phyloP scores from a whole-genome alignment of 441 rosid species.

The Dalechampia spathulata region DNA sequence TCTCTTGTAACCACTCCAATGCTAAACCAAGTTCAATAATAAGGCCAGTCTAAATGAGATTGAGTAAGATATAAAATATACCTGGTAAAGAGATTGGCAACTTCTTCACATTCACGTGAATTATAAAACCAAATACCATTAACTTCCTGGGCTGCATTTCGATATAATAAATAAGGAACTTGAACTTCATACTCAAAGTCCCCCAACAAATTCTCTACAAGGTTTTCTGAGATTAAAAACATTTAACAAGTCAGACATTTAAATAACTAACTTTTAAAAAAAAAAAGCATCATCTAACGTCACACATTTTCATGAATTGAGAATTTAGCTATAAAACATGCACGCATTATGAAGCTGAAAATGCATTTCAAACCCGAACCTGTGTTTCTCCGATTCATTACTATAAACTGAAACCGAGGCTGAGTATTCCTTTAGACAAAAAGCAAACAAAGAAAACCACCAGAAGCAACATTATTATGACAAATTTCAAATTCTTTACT shows the following conservation, averaged over 20 bases:
- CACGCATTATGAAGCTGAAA: too few species aligned
- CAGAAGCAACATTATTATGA: constrained; percentile 1
- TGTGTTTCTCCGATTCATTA: constrained; percentile 68
- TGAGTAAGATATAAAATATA: constrained; percentile 13
- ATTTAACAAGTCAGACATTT: too few species aligned
- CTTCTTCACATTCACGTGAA: constrained; percentile 60
- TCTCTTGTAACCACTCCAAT: not conserved
- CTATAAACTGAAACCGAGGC: constrained; percentile 76
- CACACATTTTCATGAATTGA: too few species aligned
- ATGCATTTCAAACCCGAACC: constrained; percentile 32
- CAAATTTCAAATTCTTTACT: too few species aligned
- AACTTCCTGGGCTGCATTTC: constrained; percentile 64
- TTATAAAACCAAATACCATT: constrained; percentile 82
- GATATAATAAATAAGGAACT: constrained; percentile 59
- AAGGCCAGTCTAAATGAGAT: too few species aligned
- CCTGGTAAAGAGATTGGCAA: constrained; percentile 64
- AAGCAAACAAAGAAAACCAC: too few species aligned
- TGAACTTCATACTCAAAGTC: constrained; percentile 74
- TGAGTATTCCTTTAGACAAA: constrained; percentile 46
- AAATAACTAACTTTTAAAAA: too few species aligned
- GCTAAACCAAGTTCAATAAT: too few species aligned
- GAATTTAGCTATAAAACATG: too few species aligned
- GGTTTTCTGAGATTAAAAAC: constrained; percentile 32
- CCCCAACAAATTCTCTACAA: constrained; percentile 63
- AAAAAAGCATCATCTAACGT: too few species aligned